Conservation (phyloP, 108 stramenopile species). For the Pseudonitzschia delicatissima region DNA sequence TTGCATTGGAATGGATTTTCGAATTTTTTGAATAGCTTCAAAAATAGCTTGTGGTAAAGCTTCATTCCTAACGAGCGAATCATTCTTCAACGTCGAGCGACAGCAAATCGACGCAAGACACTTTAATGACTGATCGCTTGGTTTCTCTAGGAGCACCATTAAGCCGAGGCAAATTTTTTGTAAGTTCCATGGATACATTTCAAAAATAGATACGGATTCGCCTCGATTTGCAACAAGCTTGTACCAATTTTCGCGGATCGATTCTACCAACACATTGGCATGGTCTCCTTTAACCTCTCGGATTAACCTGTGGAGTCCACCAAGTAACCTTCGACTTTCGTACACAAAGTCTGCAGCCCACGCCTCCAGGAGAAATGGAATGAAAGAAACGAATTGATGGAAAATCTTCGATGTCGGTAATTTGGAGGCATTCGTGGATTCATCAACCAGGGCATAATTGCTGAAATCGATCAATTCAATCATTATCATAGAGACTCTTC, state of each 20-base stretch:
- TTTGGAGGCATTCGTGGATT: neutral
- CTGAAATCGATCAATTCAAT: slow-evolving; percentile 5
- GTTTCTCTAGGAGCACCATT: slow-evolving; percentile 42
- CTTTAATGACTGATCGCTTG: slow-evolving; percentile 28
- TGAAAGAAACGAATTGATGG: neutral
- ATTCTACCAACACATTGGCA: neutral
- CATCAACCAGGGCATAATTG: neutral
- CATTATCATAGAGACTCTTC: slow-evolving; percentile 18
- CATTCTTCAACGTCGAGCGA: slow-evolving; percentile 17
- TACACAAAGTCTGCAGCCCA: slow-evolving; percentile 29
- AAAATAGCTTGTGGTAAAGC: slow-evolving; percentile 33
- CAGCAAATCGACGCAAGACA: slow-evolving; percentile 43
- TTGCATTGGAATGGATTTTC: slow-evolving; percentile 61
- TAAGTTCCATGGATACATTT: slow-evolving; percentile 40
- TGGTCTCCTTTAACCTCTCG: neutral
- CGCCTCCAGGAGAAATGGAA: slow-evolving; percentile 15
- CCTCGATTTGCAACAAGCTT: neutral
- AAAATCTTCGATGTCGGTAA: neutral
- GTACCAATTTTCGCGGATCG: neutral
- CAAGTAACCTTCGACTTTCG: slow-evolving; percentile 17
- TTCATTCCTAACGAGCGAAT: neutral
- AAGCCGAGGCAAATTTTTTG: slow-evolving; percentile 55
- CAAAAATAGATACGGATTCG: slow-evolving; percentile 43
- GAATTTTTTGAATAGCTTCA: slow-evolving; percentile 45
- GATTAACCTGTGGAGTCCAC: slow-evolving; percentile 9